Percentiles rank a stretch among this genome's conserved stretches.
Evolutionary conservation across 192 early-diverging fungal genomes (phyloP).

Genomic region (Oehlia diaphana): DNA sequence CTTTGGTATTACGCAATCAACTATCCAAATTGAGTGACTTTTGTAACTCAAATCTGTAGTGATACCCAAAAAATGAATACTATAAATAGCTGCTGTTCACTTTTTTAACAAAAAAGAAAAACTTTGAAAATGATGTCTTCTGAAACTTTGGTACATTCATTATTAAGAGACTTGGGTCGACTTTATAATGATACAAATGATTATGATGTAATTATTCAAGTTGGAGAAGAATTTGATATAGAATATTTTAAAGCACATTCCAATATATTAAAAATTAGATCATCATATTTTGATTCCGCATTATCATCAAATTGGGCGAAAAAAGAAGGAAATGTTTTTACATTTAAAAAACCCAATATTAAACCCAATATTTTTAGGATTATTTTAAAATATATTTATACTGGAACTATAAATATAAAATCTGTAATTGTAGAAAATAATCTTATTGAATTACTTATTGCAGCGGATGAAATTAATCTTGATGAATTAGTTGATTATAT

Average conservation of each 20-base stretch:
- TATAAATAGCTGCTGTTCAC: too few relatives aligned
- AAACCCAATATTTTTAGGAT: neutral
- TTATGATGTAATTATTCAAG: slow-evolving; percentile 10
- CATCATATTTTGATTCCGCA: slow-evolving; percentile 10
- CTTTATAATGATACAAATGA: slow-evolving; percentile 11
- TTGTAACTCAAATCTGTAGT: too few relatives aligned
- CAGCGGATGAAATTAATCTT: slow-evolving; percentile 14
- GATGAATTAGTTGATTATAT: slow-evolving; percentile 6
- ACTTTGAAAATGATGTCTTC: neutral
- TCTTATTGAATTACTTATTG: neutral
- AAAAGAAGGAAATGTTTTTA: neutral
- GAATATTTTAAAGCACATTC: slow-evolving; percentile 22
- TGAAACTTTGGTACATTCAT: neutral
- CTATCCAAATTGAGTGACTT: too few relatives aligned
- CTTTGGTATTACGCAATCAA: too few relatives aligned
- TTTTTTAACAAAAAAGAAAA: too few relatives aligned
- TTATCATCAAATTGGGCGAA: slow-evolving; percentile 12
- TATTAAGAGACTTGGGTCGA: slow-evolving; percentile 1
- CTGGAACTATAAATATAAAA: neutral
- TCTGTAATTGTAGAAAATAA: neutral
- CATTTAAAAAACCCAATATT: slow-evolving; percentile 25
- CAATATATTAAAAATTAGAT: slow-evolving; percentile 10
- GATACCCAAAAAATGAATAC: too few relatives aligned
- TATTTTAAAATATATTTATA: slow-evolving; percentile 21
- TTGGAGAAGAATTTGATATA: neutral